Conservation (phyloP, 257 asterid species). For the Plantago major region DNA sequence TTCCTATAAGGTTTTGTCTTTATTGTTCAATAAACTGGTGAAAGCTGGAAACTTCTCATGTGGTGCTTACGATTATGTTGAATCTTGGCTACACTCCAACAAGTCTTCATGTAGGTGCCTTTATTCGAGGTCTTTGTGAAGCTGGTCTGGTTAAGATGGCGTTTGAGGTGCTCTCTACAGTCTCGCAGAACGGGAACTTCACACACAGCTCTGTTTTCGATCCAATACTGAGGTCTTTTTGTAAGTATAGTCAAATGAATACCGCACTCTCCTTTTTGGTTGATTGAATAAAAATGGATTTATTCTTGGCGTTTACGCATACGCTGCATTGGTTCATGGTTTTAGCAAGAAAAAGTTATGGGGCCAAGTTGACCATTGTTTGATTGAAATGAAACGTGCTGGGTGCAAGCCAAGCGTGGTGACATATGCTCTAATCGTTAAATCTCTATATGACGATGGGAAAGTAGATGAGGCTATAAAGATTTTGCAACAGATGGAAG, state of each 20-base stretch:
- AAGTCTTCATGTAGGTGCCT: conserved; percentile 23
- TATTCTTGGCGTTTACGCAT: conserved; percentile 33
- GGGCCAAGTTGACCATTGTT: conserved; percentile 43
- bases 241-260: conserved; percentile 31
- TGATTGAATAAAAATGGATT: conserved; percentile 48
- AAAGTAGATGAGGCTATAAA: conserved; percentile 38
- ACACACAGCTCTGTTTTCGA: conserved; percentile 28
- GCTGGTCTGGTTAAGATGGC: conserved; percentile 40
- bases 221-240: conserved; percentile 54
- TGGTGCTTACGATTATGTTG: conserved; percentile 38
- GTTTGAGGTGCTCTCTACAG: conserved; percentile 23
- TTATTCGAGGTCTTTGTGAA: conserved; percentile 43
- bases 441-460: conserved; percentile 50
- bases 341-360: conserved; percentile 41
- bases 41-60: conserved; percentile 27
- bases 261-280: conserved; percentile 43
- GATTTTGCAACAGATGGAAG: conserved; percentile 43
- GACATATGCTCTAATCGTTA: conserved; percentile 44
- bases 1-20: conserved; percentile 33
- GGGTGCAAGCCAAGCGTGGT: conserved; percentile 38
- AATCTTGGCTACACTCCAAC: conserved; percentile 33
- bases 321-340: conserved; percentile 55
- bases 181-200: conserved; percentile 27
- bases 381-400: conserved; percentile 37
- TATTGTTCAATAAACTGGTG: conserved; percentile 40